Evolutionary conservation across 306 rosid genomes (phyloP).

Genomic region (Morella rubra): DNA sequence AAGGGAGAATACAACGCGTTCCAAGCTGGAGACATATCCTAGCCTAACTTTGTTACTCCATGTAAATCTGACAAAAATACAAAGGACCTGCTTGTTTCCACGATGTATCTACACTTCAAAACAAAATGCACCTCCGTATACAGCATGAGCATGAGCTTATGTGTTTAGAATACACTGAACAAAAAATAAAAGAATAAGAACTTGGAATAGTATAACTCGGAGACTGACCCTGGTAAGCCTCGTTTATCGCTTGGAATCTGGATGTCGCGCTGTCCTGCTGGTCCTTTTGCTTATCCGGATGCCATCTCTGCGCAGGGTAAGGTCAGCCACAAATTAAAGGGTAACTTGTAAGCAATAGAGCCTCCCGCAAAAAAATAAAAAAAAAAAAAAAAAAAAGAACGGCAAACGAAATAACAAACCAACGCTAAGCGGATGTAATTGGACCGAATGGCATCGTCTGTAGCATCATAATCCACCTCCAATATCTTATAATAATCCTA

Average conservation of each 20-base stretch:
- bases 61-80: not conserved
- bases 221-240: constrained; percentile 76
- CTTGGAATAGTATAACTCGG: not conserved
- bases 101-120: not conserved
- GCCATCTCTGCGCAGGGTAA: constrained; percentile 74
- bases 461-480: constrained; percentile 91
- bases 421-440: constrained; percentile 90
- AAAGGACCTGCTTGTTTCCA: not conserved
- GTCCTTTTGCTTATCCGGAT: constrained; percentile 86
- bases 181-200: not conserved
- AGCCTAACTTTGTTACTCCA: not conserved
- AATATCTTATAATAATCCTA: constrained; percentile 88
- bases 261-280: constrained; percentile 62
- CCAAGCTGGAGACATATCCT: not conserved
- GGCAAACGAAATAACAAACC: constrained; percentile 47
- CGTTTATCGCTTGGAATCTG: constrained; percentile 84
- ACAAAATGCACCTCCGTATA: not conserved
- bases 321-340: not conserved
- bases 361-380: not conserved
- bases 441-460: constrained; percentile 77
- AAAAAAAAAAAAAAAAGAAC: not conserved
- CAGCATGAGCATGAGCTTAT: not conserved
- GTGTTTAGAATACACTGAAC: not conserved
- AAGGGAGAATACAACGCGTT: not conserved
- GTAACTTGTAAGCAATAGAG: not conserved